phyloP scores from a whole-genome alignment of 768 basidiomycete genomes.

The Mycena polygramma region DNA sequence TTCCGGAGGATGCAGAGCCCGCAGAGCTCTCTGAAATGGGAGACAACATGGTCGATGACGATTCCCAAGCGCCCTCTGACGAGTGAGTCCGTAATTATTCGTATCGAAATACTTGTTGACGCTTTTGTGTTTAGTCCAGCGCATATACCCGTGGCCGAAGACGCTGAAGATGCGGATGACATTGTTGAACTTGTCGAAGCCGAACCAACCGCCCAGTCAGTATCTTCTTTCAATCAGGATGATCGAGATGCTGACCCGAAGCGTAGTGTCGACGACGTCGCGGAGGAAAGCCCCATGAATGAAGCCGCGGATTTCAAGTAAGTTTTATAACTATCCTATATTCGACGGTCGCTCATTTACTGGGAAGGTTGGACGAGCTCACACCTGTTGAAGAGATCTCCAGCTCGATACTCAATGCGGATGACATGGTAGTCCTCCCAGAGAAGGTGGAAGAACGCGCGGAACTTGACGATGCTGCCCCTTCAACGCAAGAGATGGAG shows the following conservation, averaged over 20 bases:
- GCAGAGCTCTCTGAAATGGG: not conserved
- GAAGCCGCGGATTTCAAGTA: conserved; percentile 4
- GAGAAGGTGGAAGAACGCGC: not conserved
- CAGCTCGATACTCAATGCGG: not conserved
- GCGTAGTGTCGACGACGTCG: not conserved
- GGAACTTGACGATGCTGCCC: not conserved
- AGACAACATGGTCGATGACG: not conserved
- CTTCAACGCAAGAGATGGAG: not conserved
- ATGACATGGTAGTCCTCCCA: not conserved
- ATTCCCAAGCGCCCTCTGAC: not conserved
- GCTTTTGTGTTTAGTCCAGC: too few species aligned
- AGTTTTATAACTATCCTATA: not conserved
- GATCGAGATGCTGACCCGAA: not conserved
- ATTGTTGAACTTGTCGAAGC: not conserved
- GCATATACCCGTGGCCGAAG: not conserved
- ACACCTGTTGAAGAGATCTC: conserved; percentile 3
- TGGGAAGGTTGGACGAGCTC: not conserved
- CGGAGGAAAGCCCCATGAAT: not conserved
- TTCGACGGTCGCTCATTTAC: not conserved
- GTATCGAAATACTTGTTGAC: too few species aligned
- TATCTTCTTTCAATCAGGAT: not conserved
- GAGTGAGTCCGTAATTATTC: too few species aligned
- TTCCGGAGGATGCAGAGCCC: not conserved
- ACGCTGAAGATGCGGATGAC: conserved; percentile 1
- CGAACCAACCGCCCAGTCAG: conserved; percentile 7